Evolutionary conservation across 1,139 yeast species (phyloP), one percentile per base, ranked within the genome.

Genomic region (Saccharomyces hybrid): DNA sequence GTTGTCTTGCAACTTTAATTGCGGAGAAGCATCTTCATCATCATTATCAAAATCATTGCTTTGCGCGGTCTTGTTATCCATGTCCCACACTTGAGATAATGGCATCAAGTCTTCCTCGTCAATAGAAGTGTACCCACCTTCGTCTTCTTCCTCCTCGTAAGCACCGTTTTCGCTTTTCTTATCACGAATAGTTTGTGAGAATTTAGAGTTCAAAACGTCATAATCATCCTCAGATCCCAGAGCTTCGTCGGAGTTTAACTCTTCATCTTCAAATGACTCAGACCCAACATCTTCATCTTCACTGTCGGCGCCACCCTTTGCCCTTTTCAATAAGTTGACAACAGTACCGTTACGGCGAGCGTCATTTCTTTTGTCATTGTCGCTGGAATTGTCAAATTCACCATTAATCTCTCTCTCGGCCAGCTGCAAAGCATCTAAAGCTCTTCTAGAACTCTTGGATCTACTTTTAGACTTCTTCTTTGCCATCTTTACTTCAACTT

Each of bases 1-100:
- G 59, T 44, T 58, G 55, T 54, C 56, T 49, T 50, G 58, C 49
- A 62, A 48, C 28, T 60, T 53, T 23, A 62, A 38, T 32, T 61
- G 55, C 14, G 51, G 51, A 3, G 42, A 38, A 16, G 48, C 55
- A 25, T 51, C 54, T 19, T 68, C 65, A 27, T 66, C 65, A 27
- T 66, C 74, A 50, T 75, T 70, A 5, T 77, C 81, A 11, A 19
- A 19, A 19, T 19, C 23, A 1, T 63, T 57, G 3, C 53, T 54
- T 28, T 62, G 59, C 8, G 60, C 62, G 16, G 50, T 83, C 47
- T 69, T 72, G 38, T 83, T 90, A 66, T 87, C 95, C 74, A 83
- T 70, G 69, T 87, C 97, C 96, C 96, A 90, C 5, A 88, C 91
- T 62, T 85, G 90, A 6, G 96, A 86, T 50, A 90, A 75, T 0